These are phyloP conservation scores for Dactylellina cionopaga DNA, from an alignment of 2,329 filamentous ascomycete genomes.

Conservation along the genomic window DNA sequence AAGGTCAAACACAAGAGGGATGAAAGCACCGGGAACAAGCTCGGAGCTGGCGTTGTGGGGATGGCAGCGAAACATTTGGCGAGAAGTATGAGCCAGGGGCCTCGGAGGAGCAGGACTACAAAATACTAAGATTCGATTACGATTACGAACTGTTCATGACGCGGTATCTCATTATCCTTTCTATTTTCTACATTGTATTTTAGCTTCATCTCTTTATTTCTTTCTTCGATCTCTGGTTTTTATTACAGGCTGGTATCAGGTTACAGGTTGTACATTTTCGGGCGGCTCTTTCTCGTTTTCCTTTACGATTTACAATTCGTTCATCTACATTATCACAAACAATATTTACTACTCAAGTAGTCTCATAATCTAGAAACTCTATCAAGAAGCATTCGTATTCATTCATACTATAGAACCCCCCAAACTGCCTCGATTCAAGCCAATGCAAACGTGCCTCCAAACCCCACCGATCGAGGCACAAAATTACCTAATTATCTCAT, in stretches of 20 bases:
- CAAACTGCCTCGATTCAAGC: too few species aligned
- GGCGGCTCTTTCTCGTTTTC: not conserved
- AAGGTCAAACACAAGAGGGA: constrained; percentile 32
- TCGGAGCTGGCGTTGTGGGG: constrained; percentile 28
- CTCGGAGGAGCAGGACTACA: constrained; percentile 28
- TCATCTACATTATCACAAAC: too few species aligned
- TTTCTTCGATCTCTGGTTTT: not conserved
- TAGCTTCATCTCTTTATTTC: not conserved
- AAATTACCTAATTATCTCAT: too few species aligned
- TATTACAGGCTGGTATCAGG: not conserved
- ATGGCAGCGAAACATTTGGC: constrained; percentile 36
- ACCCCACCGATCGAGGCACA: too few species aligned
- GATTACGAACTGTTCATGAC: not conserved
- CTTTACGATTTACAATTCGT: not conserved
- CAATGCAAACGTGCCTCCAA: too few species aligned
- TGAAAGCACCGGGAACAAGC: constrained; percentile 18
- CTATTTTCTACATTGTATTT: constrained; percentile 1
- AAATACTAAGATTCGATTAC: constrained; percentile 28
- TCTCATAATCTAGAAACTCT: too few species aligned
- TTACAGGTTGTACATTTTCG: constrained; percentile 6
- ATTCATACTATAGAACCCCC: too few species aligned
- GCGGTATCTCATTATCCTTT: not conserved
- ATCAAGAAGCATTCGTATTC: too few species aligned
- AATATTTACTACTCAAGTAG: too few species aligned
- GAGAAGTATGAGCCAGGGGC: constrained; percentile 40